Conservation (phyloP, 306 rosid genomes). For the Notholithocarpus densiflorus region DNA sequence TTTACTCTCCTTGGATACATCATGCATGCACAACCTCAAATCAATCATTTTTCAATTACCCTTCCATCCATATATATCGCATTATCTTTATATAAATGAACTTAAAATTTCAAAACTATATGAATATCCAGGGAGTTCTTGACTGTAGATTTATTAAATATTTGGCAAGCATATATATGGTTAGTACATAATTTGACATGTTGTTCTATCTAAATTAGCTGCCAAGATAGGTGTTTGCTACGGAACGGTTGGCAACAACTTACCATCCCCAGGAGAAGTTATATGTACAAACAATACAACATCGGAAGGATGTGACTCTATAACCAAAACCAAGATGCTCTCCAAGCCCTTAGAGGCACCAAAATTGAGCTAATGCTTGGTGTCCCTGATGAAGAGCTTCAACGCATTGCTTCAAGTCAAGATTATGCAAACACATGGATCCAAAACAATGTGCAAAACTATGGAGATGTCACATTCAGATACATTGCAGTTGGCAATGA, state of each 20-base stretch:
- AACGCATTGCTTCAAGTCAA: slow-evolving; percentile 21
- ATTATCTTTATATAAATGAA: no score
- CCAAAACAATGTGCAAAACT: slow-evolving; percentile 22
- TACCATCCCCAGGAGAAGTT: slow-evolving; percentile 41
- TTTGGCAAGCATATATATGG: no score
- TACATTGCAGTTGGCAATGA: slow-evolving; percentile 59
- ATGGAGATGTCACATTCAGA: slow-evolving; percentile 35
- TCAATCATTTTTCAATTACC: no score
- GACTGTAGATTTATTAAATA: no score
- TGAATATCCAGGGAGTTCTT: no score
- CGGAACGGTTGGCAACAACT: slow-evolving; percentile 36
- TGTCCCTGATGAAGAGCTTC: slow-evolving; percentile 4
- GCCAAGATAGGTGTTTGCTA: slow-evolving; percentile 56
- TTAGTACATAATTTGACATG: no score
- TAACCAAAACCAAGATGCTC: slow-evolving; percentile 23
- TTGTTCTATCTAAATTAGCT: slow-evolving; percentile 6
- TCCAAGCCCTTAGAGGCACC: slow-evolving; percentile 48
- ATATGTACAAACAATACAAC: slow-evolving; percentile 28
- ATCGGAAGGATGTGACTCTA: slow-evolving; percentile 38
- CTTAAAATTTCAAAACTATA: no score
- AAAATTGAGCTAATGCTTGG: slow-evolving; percentile 30
- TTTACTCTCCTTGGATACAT: no score
- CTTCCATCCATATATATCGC: no score
- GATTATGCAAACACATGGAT: slow-evolving; percentile 44
- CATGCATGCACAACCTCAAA: no score